Conservation (phyloP, 805 yeast species). For the Blastobotrys terrestris region DNA sequence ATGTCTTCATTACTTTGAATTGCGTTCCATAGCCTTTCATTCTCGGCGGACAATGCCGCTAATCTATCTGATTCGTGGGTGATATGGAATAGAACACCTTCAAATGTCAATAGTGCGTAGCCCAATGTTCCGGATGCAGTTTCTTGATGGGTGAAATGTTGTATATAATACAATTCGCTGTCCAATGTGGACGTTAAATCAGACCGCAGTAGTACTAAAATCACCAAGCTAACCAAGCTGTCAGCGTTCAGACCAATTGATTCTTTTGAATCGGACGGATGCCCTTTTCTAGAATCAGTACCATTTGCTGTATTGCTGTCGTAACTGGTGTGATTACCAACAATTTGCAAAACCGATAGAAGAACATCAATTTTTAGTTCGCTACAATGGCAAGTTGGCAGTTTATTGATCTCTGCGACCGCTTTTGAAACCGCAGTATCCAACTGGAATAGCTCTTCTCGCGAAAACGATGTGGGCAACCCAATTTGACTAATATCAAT, state of each 20-base stretch:
- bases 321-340: conserved; percentile 34
- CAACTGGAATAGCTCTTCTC: conserved; percentile 21
- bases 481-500: conserved; percentile 41
- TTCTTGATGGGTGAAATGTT: conserved; percentile 47
- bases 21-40: conserved; percentile 48
- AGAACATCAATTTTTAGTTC: conserved; percentile 32
- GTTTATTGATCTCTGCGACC: conserved; percentile 42
- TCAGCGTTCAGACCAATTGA: conserved; percentile 63
- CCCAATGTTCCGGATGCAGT: conserved; percentile 56
- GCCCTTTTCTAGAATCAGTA: conserved; percentile 4
- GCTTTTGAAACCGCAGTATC: conserved; percentile 48
- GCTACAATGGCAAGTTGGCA: conserved; percentile 29
- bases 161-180: conserved; percentile 60
- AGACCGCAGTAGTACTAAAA: conserved; percentile 64
- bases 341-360: conserved; percentile 43
- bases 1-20: conserved; percentile 34
- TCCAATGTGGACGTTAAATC: conserved; percentile 51
- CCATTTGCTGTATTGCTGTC: not conserved
- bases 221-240: conserved; percentile 62
- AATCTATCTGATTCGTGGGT: conserved; percentile 37
- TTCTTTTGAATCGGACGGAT: not conserved
- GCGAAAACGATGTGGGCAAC: conserved; percentile 24
- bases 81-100: conserved; percentile 72
- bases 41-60: conserved; percentile 38
- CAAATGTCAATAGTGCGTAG: conserved; percentile 76